These are phyloP conservation scores for Phanerochaete carnosa DNA, from an alignment of 768 basidiomycete species.

Conservation along the genomic window DNA sequence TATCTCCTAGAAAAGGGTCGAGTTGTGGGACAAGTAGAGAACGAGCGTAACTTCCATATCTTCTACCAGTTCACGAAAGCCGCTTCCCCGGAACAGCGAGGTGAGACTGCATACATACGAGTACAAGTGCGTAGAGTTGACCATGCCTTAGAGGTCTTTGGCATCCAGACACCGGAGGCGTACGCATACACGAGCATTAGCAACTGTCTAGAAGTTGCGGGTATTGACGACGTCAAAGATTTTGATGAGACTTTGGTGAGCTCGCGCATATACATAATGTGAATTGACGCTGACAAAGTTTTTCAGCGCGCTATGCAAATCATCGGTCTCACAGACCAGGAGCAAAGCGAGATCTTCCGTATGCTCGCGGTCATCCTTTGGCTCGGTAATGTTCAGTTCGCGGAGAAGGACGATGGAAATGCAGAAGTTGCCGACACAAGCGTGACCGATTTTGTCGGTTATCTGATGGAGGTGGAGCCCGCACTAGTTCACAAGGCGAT, in stretches of 20 bases:
- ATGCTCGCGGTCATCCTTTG: constrained; percentile 91
- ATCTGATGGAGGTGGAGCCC: constrained; percentile 87
- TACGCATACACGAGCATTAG: constrained; percentile 93
- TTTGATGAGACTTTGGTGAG: constrained; percentile 86
- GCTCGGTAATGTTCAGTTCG: constrained; percentile 94
- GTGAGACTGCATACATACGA: constrained; percentile 37
- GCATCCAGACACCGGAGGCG: constrained; percentile 92
- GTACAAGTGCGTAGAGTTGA: background rate
- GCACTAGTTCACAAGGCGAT: constrained; percentile 82
- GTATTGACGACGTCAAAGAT: constrained; percentile 87
- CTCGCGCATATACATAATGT: background rate
- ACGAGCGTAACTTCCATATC: constrained; percentile 97
- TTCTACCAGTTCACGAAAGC: constrained; percentile 99
- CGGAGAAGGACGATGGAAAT: constrained; percentile 88
- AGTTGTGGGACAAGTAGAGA: constrained; percentile 94
- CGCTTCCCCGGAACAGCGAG: constrained; percentile 84
- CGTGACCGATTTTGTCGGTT: constrained; percentile 93
- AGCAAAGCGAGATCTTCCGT: constrained; percentile 91
- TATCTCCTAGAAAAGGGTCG: constrained; percentile 96
- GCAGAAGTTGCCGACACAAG: constrained; percentile 73
- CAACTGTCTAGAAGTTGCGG: constrained; percentile 87
- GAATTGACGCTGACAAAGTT: background rate
- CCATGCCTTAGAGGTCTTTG: constrained; percentile 73
- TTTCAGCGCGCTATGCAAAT: constrained; percentile 86
- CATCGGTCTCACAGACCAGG: constrained; percentile 80